phyloP scores from a whole-genome alignment of 257 asterid genomes.

The Capsicum baccatum region DNA sequence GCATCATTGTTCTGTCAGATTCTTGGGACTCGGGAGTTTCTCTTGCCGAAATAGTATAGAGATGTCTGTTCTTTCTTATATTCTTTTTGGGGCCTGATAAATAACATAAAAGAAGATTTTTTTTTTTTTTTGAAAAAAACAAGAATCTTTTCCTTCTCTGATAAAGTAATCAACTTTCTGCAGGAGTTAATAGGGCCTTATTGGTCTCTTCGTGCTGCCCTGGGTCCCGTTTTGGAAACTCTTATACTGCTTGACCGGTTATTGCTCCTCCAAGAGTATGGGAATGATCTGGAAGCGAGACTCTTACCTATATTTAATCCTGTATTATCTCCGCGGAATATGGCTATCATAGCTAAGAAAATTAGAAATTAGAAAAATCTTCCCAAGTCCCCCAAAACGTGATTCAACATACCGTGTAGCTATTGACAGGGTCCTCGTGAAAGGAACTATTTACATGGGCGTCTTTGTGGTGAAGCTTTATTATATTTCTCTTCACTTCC shows the following conservation, averaged over 20 bases:
- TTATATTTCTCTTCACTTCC: background rate
- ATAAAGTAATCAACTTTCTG: slow-evolving; percentile 30
- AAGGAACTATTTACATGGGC: background rate
- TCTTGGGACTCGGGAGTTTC: too few relatives aligned
- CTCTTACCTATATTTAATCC: slow-evolving; percentile 80
- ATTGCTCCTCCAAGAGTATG: slow-evolving; percentile 83
- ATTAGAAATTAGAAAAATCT: slow-evolving; percentile 35
- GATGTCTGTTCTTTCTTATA: too few relatives aligned
- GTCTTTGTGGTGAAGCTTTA: background rate
- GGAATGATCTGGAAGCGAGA: slow-evolving; percentile 46
- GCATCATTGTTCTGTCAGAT: too few relatives aligned
- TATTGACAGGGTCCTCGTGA: slow-evolving; percentile 13
- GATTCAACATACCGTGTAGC: slow-evolving; percentile 27
- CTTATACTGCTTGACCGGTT: slow-evolving; percentile 81
- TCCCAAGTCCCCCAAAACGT: background rate
- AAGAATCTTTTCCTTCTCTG: background rate
- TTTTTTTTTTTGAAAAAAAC: background rate
- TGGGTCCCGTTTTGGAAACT: slow-evolving; percentile 88
- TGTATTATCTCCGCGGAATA: slow-evolving; percentile 81
- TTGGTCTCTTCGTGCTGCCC: slow-evolving; percentile 92
- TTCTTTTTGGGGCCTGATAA: background rate
- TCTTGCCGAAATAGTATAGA: too few relatives aligned
- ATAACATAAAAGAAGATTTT: background rate
- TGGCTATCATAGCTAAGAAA: slow-evolving; percentile 79
- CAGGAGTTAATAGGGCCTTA: slow-evolving; percentile 92